A percentile compares a stretch with the other conserved stretches of the same genome.
Evolutionary conservation across 139 green algal species (phyloP).

Genomic region (Diplosphaera chodatii): DNA sequence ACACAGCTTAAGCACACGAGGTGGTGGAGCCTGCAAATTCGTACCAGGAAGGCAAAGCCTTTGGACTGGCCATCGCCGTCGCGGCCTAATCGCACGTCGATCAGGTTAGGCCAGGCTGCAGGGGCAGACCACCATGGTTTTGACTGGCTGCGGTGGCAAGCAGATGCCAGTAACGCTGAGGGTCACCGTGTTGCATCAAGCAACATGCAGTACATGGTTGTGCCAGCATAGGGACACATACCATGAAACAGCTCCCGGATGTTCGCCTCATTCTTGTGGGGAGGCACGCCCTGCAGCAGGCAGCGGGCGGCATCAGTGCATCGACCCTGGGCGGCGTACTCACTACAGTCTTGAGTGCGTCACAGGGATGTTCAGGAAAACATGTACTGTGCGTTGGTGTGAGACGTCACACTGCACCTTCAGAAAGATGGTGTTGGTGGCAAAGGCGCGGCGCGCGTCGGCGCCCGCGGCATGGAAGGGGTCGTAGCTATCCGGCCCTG

Average conservation of each 20-base stretch:
- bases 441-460: neutral
- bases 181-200: too few relatives aligned
- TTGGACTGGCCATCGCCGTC: constrained; percentile 16
- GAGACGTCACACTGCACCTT: neutral
- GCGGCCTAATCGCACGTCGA: constrained; percentile 31
- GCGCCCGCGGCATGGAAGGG: neutral
- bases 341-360: too few relatives aligned
- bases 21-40: neutral
- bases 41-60: constrained; percentile 46
- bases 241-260: constrained; percentile 24
- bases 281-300: constrained; percentile 28
- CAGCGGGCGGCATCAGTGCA: too few relatives aligned
- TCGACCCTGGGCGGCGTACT: too few relatives aligned
- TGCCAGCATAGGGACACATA: neutral
- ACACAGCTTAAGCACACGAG: too few relatives aligned
- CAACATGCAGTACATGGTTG: neutral
- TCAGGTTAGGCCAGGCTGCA: constrained; percentile 37
- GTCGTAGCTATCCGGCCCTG: neutral
- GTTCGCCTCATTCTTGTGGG: constrained; percentile 20
- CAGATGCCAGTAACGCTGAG: too few relatives aligned
- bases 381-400: too few relatives aligned
- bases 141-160: too few relatives aligned
- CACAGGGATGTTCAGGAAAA: too few relatives aligned
- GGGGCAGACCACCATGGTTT: too few relatives aligned
- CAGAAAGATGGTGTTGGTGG: neutral